A percentile compares a stretch with the other conserved stretches of the same genome.
Conservation (phyloP, 495 filamentous ascomycete species). For the Neurospora pannonica region DNA sequence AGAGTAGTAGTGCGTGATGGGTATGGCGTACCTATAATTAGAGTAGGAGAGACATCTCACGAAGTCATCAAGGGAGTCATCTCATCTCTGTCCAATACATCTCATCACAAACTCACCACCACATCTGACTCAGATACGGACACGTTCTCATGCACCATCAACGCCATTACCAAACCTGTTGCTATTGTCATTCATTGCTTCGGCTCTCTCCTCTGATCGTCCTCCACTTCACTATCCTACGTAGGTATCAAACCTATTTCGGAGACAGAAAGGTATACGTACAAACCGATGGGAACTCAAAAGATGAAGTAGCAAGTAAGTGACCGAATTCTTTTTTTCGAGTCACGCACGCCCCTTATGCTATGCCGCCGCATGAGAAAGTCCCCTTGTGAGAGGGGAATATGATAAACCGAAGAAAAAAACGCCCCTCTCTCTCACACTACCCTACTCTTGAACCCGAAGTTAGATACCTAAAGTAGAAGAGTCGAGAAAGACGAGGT, state of each 20-base stretch:
- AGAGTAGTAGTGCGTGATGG: background rate
- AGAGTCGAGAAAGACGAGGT: background rate
- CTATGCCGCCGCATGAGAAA: background rate
- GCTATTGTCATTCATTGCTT: background rate
- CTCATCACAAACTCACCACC: background rate
- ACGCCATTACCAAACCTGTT: background rate
- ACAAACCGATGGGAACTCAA: background rate
- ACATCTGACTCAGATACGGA: background rate
- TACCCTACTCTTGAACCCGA: too few relatives aligned
- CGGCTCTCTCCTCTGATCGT: background rate
- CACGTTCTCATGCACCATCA: background rate
- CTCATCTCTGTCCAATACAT: background rate
- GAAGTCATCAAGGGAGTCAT: background rate
- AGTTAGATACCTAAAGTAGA: too few relatives aligned
- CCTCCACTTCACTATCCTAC: background rate
- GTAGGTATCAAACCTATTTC: background rate
- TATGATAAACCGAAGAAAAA: too few relatives aligned
- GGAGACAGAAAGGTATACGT: background rate
- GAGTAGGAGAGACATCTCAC: background rate
- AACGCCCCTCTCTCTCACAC: too few relatives aligned
- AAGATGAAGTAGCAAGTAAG: background rate
- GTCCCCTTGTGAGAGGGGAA: background rate
- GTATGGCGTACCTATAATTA: background rate
- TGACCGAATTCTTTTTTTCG: background rate
- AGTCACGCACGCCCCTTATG: background rate